These are phyloP conservation scores for Pyrus bretschneideri DNA, from an alignment of 306 rosid species.

Conservation along the genomic window DNA sequence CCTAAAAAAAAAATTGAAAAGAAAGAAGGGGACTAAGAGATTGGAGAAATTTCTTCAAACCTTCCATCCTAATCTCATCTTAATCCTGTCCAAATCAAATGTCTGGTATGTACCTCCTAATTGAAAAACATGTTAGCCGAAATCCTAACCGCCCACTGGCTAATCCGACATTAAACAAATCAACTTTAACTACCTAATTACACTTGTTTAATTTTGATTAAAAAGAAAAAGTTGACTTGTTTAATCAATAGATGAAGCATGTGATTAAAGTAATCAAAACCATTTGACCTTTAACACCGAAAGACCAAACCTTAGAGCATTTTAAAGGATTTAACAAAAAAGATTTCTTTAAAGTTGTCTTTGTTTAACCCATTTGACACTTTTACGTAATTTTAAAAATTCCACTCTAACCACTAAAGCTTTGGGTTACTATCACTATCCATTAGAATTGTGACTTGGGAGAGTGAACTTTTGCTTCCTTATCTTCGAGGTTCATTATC, in stretches of 20 bases:
- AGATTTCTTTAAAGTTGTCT: too few relatives aligned
- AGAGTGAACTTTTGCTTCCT: too few relatives aligned
- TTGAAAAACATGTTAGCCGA: conserved; percentile 1
- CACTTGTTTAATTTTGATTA: neutral
- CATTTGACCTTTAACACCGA: conserved; percentile 15
- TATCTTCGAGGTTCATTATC: neutral
- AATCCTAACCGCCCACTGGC: conserved; percentile 27
- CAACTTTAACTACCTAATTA: conserved; percentile 12
- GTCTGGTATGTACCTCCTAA: neutral
- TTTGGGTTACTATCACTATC: neutral
- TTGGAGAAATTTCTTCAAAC: neutral
- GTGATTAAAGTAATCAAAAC: conserved; percentile 1
- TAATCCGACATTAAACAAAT: conserved; percentile 24
- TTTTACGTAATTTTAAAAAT: too few relatives aligned
- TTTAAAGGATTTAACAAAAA: too few relatives aligned
- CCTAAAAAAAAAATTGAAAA: too few relatives aligned
- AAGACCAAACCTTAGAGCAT: neutral
- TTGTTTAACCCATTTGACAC: too few relatives aligned
- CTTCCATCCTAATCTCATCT: conserved; percentile 10
- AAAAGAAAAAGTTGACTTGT: neutral
- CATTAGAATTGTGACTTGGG: too few relatives aligned
- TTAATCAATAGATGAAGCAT: neutral
- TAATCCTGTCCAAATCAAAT: conserved; percentile 22
- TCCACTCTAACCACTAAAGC: neutral
- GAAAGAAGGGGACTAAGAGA: too few relatives aligned